Evolutionary conservation across 495 filamentous ascomycete species (phyloP).

Genomic region (Aspergillus panamensis): DNA sequence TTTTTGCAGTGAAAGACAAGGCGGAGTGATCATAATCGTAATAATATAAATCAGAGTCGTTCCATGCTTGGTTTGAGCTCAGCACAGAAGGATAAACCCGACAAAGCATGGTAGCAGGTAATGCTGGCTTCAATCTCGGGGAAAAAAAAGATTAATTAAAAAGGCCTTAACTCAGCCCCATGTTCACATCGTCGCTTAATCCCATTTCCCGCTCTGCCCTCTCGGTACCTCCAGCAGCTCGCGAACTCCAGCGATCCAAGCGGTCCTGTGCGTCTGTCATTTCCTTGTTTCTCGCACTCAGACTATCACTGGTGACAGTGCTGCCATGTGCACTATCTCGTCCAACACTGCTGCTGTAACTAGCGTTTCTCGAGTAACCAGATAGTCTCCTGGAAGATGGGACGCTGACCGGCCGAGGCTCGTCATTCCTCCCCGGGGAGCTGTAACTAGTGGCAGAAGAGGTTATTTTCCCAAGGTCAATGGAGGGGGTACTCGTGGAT

Average conservation of each 20-base stretch:
- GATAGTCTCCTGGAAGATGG: slow-evolving; percentile 29
- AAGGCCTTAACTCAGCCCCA: slow-evolving; percentile 48
- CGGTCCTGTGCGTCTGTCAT: slow-evolving; percentile 50
- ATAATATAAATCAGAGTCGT: background rate
- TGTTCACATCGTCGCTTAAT: slow-evolving; percentile 51
- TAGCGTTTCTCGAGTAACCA: slow-evolving; percentile 17
- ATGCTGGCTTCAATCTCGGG: background rate
- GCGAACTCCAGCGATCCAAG: slow-evolving; percentile 40
- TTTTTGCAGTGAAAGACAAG: background rate
- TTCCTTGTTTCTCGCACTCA: slow-evolving; percentile 45
- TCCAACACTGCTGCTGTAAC: slow-evolving; percentile 29
- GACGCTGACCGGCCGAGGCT: slow-evolving; percentile 37
- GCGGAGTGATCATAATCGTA: background rate
- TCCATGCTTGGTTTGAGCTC: background rate
- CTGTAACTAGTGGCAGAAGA: slow-evolving; percentile 22
- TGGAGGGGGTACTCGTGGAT: slow-evolving; percentile 25
- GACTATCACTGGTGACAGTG: slow-evolving; percentile 41
- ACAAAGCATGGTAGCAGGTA: background rate
- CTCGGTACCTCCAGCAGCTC: slow-evolving; percentile 41
- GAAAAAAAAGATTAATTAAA: background rate
- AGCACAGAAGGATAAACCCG: background rate
- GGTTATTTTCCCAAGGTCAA: slow-evolving; percentile 26
- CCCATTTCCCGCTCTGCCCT: slow-evolving; percentile 46
- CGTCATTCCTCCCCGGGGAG: slow-evolving; percentile 17
- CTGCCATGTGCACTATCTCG: slow-evolving; percentile 33